Base-by-base conservation (phyloP, 805 yeast species). In the Maudiozyma barnettii region DNA sequence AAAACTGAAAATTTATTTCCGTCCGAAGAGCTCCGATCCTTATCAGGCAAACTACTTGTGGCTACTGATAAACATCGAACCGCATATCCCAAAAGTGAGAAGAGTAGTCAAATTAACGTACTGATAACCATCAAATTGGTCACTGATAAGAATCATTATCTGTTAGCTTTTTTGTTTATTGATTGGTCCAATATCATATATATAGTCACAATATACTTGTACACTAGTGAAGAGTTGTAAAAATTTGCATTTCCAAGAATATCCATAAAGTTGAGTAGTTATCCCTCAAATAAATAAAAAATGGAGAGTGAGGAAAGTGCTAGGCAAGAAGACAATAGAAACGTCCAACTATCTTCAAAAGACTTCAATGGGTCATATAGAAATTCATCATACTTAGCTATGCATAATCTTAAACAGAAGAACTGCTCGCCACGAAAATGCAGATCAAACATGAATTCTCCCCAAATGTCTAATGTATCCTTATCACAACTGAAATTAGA, bases 401-500 rank as follows among this genome's bases (percentile, higher is more conserved):
- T 55, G 23, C 52, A 48, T 21, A 47, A 45, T 39, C 31, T 40
- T 9, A 45, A 19, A 5, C 29, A 7, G 6, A 39, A 2, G 7
- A 39, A 31, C 4, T 9, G 9, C n/a, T 35, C 19, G 12, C n/a
- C 30, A 6, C 37, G 18, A 29, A n/a, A 3, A 2, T 13, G 19
- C 2, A n/a, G 16, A 30, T 18, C 44, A 12, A 40, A 40, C 20
- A 10, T 40, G 16, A 37, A 33, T 10, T 38, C 50, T 2, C 49
- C 57, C 10, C 55, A 52, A 14, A 45, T 49, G 18, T 66, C 71
- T 2, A 51, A 68, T 35, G 58, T 65, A 0, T 65, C 71, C 3
- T 54, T 67, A 49, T 66, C 73, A 3, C 71, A 67, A 43, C 35
- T 68, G 45, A 54, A 60, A 46, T 51, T 70, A 14, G 55, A 58